Conservation (phyloP, 1,139 yeast genomes). For the Geotrichum europaeum region DNA sequence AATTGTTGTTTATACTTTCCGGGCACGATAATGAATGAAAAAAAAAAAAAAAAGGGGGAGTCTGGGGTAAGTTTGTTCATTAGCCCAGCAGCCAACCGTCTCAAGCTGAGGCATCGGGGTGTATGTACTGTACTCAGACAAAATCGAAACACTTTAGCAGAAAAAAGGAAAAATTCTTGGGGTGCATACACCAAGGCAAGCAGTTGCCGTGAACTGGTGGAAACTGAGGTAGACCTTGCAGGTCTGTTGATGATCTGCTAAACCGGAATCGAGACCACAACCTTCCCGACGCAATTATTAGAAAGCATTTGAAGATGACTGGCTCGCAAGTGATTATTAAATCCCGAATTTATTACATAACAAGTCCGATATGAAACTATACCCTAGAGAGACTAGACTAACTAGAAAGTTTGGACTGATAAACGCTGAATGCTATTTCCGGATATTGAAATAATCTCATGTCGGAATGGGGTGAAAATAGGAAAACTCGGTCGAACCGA, state of each 20-base stretch:
- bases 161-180: background rate
- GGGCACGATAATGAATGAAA: background rate
- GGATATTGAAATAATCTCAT: no score
- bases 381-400: background rate
- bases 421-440: no score
- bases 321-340: background rate
- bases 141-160: background rate
- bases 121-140: background rate
- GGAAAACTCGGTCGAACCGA: no score
- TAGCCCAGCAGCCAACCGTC: background rate
- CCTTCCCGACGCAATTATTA: background rate
- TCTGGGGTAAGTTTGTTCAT: background rate
- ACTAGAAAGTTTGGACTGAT: no score
- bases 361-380: background rate
- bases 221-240: background rate
- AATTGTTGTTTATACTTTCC: background rate
- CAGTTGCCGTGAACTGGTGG: background rate
- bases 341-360: background rate
- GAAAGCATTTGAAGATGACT: background rate
- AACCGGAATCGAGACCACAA: background rate
- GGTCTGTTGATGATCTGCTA: background rate
- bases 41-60: background rate
- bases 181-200: background rate
- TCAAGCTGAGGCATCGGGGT: background rate
- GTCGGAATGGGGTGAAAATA: no score